Evolutionary conservation across 495 filamentous ascomycete species (phyloP).

Genomic region (Margaritispora aquatica): DNA sequence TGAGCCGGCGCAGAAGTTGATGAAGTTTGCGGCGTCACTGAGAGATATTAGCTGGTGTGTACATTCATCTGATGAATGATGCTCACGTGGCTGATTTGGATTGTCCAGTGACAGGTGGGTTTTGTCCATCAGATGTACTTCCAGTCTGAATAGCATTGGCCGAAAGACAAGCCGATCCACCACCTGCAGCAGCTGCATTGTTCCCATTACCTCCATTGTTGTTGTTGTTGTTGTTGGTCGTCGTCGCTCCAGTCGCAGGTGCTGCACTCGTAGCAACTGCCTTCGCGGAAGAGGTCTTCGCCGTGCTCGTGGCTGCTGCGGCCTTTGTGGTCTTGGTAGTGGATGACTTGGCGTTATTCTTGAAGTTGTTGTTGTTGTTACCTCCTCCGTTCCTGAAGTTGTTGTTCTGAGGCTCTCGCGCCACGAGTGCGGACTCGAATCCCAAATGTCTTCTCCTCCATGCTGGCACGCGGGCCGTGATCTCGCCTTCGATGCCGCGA

Average conservation of each 20-base stretch:
- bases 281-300: background rate
- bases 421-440: background rate
- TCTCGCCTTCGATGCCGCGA: background rate
- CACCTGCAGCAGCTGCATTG: background rate
- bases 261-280: background rate
- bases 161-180: slow-evolving; percentile 1
- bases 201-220: background rate
- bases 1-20: slow-evolving; percentile 61
- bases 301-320: too few species aligned
- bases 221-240: too few species aligned
- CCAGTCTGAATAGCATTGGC: slow-evolving; percentile 15
- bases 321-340: background rate
- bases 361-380: background rate
- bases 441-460: background rate
- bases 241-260: background rate
- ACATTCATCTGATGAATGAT: background rate
- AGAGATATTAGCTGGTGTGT: slow-evolving; percentile 9
- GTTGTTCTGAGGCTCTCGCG: background rate
- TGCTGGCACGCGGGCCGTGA: background rate
- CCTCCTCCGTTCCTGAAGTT: background rate
- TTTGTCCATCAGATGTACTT: slow-evolving; percentile 9
- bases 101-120: slow-evolving; percentile 37
- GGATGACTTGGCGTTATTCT: background rate
- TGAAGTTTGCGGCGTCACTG: slow-evolving; percentile 54
- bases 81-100: slow-evolving; percentile 48